These are phyloP conservation scores for Microstroma glucosiphilum DNA, from an alignment of 1,284 basidiomycete genomes.

Conservation along the genomic window DNA sequence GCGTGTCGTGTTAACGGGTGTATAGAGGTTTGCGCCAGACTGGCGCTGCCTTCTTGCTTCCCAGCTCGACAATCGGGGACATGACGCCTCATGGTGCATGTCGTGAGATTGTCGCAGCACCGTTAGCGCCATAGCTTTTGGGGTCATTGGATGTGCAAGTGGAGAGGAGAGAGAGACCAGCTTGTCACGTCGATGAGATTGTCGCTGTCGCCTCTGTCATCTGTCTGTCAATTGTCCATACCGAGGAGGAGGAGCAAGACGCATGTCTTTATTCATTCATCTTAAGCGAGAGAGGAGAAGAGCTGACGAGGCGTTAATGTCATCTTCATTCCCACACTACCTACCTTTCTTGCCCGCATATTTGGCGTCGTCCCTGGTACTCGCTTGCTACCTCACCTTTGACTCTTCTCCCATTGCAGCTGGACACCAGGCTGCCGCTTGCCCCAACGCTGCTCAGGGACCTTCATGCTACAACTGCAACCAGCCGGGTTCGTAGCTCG, in stretches of 20 bases:
- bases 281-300: background rate
- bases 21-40: no score
- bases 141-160: no score
- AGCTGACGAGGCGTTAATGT: slow-evolving; percentile 5
- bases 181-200: no score
- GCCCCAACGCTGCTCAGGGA: slow-evolving; percentile 42
- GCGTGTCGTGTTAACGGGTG: no score
- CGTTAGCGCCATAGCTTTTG: no score
- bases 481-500: slow-evolving; percentile 18
- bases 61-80: no score
- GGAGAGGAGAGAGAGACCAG: no score
- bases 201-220: background rate
- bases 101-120: no score
- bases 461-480: slow-evolving; percentile 42
- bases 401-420: slow-evolving; percentile 19
- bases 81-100: no score
- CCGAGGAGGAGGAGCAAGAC: no score
- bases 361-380: background rate
- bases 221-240: background rate
- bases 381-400: background rate
- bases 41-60: no score
- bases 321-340: background rate
- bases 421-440: slow-evolving; percentile 44
- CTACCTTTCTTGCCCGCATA: background rate
- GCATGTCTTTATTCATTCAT: no score